Evolutionary conservation across 73 alveolate species (phyloP), one percentile per base, ranked within the genome.

Genomic region (Tetrahymena malaccensis): DNA sequence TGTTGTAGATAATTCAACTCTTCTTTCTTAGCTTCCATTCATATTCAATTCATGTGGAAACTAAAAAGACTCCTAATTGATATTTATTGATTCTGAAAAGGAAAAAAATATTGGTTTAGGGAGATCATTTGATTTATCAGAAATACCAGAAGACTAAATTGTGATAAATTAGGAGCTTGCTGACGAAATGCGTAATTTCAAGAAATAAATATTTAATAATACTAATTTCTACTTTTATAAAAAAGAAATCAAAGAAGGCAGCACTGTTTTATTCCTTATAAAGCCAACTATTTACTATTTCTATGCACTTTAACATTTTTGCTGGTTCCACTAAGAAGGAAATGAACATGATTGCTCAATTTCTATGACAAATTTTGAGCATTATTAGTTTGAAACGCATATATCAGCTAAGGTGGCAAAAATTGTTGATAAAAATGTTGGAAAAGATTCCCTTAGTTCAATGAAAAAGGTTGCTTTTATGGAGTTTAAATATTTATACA

Each of bases 21-120:
- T 6, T 7, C 2, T 70, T n/a, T 70, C 35, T n/a, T n/a, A 3
- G 10, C 25, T 19, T 33, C 40, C 34, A 22, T 34, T 2, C 1
- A 70, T 70, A 70, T 70, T 70, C 37, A 27, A 15, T 40, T 25
- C 13, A 3, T 70, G 89, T 31, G 9, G 35, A 22, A 25, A 70
- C 7, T n/a, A 27, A 27, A 5, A n/a, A 27, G 40, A 8, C 6
- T 31, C 89, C 16, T 0, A 22, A 15, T 3, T 70, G 37, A 70
- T n/a, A 19, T 70, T 70, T 31, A 70, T 97, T 10, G 97, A 97
- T 34, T 35, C 97, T 6, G 44, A 57, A 12, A 96, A 95, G 58
- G 99, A 97, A 93, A 40, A 34, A 31, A 95, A 35, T 27, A 94
- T 96, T 9, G 97, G 97, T 15, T 57, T 97, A 22, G 99, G 99